phyloP scores from a whole-genome alignment of 139 green algal genomes.

The Chlamydomonas schloesseri region DNA sequence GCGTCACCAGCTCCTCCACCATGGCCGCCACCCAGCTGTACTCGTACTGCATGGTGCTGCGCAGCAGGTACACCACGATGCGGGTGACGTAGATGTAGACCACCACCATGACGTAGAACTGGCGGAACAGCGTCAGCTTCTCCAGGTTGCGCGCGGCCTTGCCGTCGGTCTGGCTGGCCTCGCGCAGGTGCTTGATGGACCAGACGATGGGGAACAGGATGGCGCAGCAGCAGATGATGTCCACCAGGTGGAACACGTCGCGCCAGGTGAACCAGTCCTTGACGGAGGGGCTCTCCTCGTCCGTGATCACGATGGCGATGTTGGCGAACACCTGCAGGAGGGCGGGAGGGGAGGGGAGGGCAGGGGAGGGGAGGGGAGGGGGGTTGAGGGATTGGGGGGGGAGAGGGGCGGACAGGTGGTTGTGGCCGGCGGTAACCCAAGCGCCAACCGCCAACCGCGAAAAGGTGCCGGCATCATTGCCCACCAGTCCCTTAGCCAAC shows the following conservation, averaged over 20 bases:
- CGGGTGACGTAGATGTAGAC: constrained; percentile 99
- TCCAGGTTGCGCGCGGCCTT: constrained; percentile 82
- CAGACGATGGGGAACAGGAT: constrained; percentile 99
- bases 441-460: no score
- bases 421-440: no score
- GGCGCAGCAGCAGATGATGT: constrained; percentile 98
- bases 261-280: constrained; percentile 93
- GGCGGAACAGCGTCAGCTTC: constrained; percentile 95
- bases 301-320: constrained; percentile 92
- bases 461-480: no score
- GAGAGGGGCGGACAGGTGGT: no score
- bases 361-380: not conserved
- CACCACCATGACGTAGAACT: constrained; percentile 95
- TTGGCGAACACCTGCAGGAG: constrained; percentile 90
- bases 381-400: not conserved
- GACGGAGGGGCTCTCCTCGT: constrained; percentile 85
- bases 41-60: constrained; percentile 80
- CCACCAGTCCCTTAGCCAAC: no score
- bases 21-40: constrained; percentile 83
- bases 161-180: constrained; percentile 74
- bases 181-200: constrained; percentile 95
- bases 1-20: constrained; percentile 84
- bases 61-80: constrained; percentile 97
- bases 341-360: not conserved
- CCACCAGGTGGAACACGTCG: constrained; percentile 95